Evolutionary conservation across 805 yeast genomes (phyloP), one percentile per base, ranked within the genome.

Genomic region (Maudiozyma bulderi): DNA sequence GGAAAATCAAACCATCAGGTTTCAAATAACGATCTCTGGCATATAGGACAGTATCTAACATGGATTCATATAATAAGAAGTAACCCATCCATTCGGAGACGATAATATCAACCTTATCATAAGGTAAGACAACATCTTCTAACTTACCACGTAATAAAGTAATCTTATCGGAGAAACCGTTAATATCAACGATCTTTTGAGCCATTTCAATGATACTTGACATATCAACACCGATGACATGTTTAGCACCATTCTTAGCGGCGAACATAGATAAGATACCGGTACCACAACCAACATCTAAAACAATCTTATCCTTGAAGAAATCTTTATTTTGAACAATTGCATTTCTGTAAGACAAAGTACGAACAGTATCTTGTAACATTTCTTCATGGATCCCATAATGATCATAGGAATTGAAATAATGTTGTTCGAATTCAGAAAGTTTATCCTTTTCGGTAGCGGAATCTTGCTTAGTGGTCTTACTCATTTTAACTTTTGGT

Each of bases 41-140:
- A 58, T 79, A 80, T 57, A 93, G 73, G 30, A 93, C 99, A 30
- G 98, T 88, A 69, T 93, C 98, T 66, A 93, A 77, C 99, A 93
- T 93, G 52, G 96, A 86, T 75, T 93, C 99, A 66, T 91, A 93
- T 49, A 95, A 75, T 57, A 95, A 70, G 62, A 93, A 93, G 69
- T 93, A 93, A 14, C 99, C 99, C 99, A 93, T 93, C 99, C 99
- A 93, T 69, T 93, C 99, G 54, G 93, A 82, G 52, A 93, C 82
- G 57, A 93, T 93, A 58, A 93, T 91, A 66, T 93, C 99, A 48
- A 93, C 99, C 64, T 85, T 74, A 49, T 81, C 81, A 56, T 76
- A 90, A 39, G 98, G 98, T 57, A 93, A 73, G 42, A 68, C 76
- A 49, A 95, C 86, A 61, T 93, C 99, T 71, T 93, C 99, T 68